Conservation (phyloP, 805 yeast genomes). For the Myxozyma neotropica region DNA sequence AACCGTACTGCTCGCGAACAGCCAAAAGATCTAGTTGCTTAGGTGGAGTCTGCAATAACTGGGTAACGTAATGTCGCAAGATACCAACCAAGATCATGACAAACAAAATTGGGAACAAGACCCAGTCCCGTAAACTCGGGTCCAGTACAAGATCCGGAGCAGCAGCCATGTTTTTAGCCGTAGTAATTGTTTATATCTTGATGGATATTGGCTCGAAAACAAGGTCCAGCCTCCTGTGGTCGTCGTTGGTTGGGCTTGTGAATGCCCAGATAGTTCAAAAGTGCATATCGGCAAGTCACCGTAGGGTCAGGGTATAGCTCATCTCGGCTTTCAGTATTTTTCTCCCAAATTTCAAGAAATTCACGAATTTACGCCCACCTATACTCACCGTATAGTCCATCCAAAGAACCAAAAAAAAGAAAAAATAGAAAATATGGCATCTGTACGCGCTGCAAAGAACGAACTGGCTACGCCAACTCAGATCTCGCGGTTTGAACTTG, state of each 20-base stretch:
- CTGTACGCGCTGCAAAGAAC: constrained; percentile 10
- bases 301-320: neutral
- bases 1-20: constrained; percentile 54
- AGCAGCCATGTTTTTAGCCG: constrained; percentile 13
- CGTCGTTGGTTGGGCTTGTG: neutral
- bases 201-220: no score
- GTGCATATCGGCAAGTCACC: neutral
- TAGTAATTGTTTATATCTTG: no score
- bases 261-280: neutral
- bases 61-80: constrained; percentile 67
- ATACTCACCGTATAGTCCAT: neutral
- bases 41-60: constrained; percentile 60
- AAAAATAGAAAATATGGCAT: neutral
- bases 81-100: constrained; percentile 90
- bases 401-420: neutral
- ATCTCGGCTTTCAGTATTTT: constrained; percentile 1
- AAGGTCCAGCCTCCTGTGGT: no score
- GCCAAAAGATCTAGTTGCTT: constrained; percentile 56
- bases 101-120: constrained; percentile 79
- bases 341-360: neutral
- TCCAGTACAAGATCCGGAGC: constrained; percentile 68
- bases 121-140: constrained; percentile 86
- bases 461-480: constrained; percentile 41
- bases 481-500: constrained; percentile 87
- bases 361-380: neutral